Percentiles rank a stretch among this genome's conserved stretches.
These are phyloP conservation scores for Botrytis porri DNA, from an alignment of 2,329 filamentous ascomycete species.

Conservation along the genomic window DNA sequence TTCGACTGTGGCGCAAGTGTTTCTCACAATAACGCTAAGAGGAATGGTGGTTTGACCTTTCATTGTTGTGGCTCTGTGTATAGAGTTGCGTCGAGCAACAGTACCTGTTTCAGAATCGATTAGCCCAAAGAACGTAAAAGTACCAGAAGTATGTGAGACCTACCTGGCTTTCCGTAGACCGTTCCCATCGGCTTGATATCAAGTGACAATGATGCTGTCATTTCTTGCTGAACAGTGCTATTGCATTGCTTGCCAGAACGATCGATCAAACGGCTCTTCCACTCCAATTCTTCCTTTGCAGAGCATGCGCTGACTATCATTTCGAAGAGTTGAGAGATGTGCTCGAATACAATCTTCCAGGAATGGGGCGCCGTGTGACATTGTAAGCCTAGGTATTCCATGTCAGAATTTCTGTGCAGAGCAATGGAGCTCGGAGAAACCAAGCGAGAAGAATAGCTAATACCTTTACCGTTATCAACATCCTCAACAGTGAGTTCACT, in stretches of 20 bases:
- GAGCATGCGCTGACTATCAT: constrained; percentile 85
- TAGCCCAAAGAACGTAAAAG: not conserved
- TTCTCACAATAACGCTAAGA: constrained; percentile 80
- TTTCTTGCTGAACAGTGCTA: constrained; percentile 45
- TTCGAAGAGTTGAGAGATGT: constrained; percentile 74
- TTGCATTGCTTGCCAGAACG: constrained; percentile 50
- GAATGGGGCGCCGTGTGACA: constrained; percentile 83
- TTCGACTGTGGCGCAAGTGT: constrained; percentile 69
- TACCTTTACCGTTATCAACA: constrained; percentile 72
- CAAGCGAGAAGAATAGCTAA: not conserved
- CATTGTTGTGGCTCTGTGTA: constrained; percentile 74
- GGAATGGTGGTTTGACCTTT: constrained; percentile 60
- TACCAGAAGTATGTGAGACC: constrained; percentile 19
- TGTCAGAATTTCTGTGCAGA: not conserved
- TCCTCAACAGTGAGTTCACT: constrained; percentile 65
- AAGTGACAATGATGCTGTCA: constrained; percentile 64
- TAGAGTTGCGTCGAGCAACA: constrained; percentile 66
- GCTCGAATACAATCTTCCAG: constrained; percentile 88
- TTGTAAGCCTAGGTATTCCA: constrained; percentile 62
- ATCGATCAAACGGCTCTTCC: constrained; percentile 66
- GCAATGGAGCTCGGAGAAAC: not conserved
- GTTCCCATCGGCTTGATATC: constrained; percentile 72
- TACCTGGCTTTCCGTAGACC: constrained; percentile 70
- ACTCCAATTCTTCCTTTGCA: constrained; percentile 72
- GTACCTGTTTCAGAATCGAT: constrained; percentile 45